Evolutionary conservation across 257 asterid species (phyloP).

Genomic region (Thymus mandschuricus): DNA sequence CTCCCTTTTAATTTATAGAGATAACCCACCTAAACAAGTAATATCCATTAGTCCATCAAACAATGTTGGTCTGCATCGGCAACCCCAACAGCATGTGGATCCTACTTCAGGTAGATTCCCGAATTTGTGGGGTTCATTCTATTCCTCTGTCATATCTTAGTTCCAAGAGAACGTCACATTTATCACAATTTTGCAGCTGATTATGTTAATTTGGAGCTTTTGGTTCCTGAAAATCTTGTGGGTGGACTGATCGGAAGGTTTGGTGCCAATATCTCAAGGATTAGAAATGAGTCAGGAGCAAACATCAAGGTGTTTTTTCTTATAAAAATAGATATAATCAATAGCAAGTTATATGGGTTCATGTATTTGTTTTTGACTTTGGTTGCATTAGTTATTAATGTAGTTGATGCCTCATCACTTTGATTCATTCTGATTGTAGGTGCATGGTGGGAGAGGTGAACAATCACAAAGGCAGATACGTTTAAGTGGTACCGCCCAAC

Average conservation of each 20-base stretch:
- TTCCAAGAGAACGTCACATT: constrained; percentile 47
- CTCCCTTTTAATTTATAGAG: constrained; percentile 52
- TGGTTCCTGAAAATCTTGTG: constrained; percentile 90
- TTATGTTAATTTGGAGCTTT: constrained; percentile 67
- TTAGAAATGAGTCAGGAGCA: constrained; percentile 93
- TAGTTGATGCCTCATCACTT: not conserved
- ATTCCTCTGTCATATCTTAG: constrained; percentile 38
- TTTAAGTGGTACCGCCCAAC: constrained; percentile 82
- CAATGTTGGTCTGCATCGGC: constrained; percentile 55
- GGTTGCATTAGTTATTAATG: not conserved
- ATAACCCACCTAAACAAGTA: constrained; percentile 90
- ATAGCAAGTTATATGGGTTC: not conserved
- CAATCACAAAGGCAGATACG: constrained; percentile 90
- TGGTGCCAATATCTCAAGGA: constrained; percentile 94
- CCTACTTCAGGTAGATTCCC: constrained; percentile 70
- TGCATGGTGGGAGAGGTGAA: constrained; percentile 89
- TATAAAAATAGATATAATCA: constrained; percentile 9
- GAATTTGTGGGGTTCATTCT: constrained; percentile 39
- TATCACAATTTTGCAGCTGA: constrained; percentile 78
- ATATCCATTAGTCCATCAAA: constrained; percentile 72
- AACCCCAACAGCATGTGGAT: constrained; percentile 62
- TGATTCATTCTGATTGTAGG: constrained; percentile 47
- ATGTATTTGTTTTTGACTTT: constrained; percentile 7
- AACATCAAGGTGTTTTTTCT: constrained; percentile 60
- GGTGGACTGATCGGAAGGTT: constrained; percentile 98